Evolutionary conservation across 257 asterid genomes (phyloP).

Genomic region (Solanum chmielewskii): DNA sequence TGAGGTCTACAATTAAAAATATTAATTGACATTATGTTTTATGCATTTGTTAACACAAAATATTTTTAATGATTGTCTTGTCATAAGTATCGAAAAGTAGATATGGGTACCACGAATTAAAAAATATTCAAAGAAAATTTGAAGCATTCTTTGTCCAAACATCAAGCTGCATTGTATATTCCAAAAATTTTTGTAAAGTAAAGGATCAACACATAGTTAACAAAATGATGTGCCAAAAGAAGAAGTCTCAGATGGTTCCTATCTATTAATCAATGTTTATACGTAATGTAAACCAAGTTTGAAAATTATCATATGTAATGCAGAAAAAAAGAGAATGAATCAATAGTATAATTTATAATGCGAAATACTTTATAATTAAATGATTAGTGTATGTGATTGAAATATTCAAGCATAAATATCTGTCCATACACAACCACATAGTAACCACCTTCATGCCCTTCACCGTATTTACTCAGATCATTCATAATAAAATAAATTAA

Average conservation of each 20-base stretch:
- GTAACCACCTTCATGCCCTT: background rate
- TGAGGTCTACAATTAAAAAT: background rate
- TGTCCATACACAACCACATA: background rate
- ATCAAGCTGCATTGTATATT: too few relatives aligned
- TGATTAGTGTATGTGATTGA: too few relatives aligned
- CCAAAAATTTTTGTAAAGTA: background rate
- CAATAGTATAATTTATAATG: background rate
- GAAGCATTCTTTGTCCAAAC: too few relatives aligned
- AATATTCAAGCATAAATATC: background rate
- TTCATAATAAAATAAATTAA: too few relatives aligned
- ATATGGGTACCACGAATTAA: too few relatives aligned
- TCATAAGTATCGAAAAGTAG: too few relatives aligned
- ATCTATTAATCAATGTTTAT: too few relatives aligned
- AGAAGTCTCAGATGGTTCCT: too few relatives aligned
- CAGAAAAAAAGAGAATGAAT: background rate
- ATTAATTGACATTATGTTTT: too few relatives aligned
- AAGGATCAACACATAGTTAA: background rate
- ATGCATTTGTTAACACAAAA: background rate
- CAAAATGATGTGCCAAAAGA: background rate
- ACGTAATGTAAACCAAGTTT: background rate
- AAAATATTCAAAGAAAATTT: too few relatives aligned
- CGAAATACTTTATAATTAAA: background rate
- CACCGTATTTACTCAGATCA: background rate
- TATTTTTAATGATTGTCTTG: too few relatives aligned
- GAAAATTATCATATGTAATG: background rate